Evolutionary conservation across 805 yeast species (phyloP).

Genomic region (Candida ficus): DNA sequence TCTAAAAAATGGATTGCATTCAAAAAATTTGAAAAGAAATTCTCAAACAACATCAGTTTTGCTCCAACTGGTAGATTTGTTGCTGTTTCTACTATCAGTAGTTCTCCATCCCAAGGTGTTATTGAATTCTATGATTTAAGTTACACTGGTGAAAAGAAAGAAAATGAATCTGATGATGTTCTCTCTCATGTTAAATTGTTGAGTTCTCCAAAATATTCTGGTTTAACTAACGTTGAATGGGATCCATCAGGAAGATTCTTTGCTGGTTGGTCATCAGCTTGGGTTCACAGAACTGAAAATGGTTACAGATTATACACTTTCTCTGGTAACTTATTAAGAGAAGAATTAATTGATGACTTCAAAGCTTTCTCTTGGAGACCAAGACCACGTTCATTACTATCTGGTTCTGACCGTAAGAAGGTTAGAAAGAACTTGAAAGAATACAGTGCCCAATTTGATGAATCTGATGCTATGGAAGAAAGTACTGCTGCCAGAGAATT

Average conservation of each 20-base stretch:
- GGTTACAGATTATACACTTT: constrained; percentile 87
- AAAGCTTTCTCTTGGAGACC: constrained; percentile 96
- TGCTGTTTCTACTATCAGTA: constrained; percentile 40
- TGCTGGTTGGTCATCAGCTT: constrained; percentile 80
- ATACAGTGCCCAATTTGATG: constrained; percentile 90
- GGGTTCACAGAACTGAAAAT: constrained; percentile 82
- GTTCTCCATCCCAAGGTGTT: constrained; percentile 48
- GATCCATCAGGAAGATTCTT: constrained; percentile 93
- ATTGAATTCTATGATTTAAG: constrained; percentile 84
- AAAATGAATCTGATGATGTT: constrained; percentile 34
- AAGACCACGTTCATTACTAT: constrained; percentile 76
- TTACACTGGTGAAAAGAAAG: constrained; percentile 64
- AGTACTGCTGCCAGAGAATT: constrained; percentile 87
- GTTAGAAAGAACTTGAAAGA: constrained; percentile 85
- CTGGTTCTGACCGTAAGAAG: constrained; percentile 78
- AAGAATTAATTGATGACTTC: constrained; percentile 76
- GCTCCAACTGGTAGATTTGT: constrained; percentile 92
- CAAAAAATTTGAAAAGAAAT: constrained; percentile 54
- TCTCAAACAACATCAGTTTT: constrained; percentile 73
- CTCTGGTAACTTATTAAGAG: constrained; percentile 71
- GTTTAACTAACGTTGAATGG: constrained; percentile 85
- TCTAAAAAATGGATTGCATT: constrained; percentile 54
- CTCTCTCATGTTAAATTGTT: constrained; percentile 32
- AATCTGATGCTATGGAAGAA: constrained; percentile 92
- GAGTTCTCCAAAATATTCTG: constrained; percentile 59